Conservation (phyloP, 1,284 basidiomycete species). For the Boletellus deceptivus region DNA sequence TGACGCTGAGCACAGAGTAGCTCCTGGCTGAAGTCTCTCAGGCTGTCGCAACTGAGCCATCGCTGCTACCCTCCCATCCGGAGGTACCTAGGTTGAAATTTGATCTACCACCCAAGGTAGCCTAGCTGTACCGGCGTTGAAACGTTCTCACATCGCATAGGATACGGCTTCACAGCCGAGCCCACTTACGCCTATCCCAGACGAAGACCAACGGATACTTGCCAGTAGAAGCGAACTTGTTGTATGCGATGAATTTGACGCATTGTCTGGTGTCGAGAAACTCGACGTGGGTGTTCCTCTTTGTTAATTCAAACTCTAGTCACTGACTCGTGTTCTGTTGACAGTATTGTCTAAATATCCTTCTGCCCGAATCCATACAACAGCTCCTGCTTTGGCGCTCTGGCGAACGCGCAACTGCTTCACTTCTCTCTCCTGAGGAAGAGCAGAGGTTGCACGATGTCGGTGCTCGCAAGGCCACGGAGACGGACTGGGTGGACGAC, state of each 20-base stretch:
- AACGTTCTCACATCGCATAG: slow-evolving; percentile 12
- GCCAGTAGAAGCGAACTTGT: slow-evolving; percentile 22
- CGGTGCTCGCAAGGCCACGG: slow-evolving; percentile 45
- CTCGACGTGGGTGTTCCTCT: slow-evolving; percentile 45
- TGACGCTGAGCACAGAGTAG: slow-evolving; percentile 21
- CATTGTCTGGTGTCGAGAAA: slow-evolving; percentile 52
- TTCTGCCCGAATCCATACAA: slow-evolving; percentile 64
- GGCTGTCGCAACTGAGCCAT: slow-evolving; percentile 32
- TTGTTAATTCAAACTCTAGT: background rate
- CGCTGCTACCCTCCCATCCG: slow-evolving; percentile 25
- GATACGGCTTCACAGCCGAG: slow-evolving; percentile 20
- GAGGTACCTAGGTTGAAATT: slow-evolving; percentile 21
- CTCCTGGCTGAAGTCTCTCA: slow-evolving; percentile 32
- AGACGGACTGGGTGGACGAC: slow-evolving; percentile 67
- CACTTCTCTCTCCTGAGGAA: slow-evolving; percentile 48
- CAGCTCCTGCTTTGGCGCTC: slow-evolving; percentile 69
- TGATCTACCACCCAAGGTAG: slow-evolving; percentile 15
- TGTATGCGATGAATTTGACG: slow-evolving; percentile 50
- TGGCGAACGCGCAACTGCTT: slow-evolving; percentile 49
- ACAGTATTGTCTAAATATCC: slow-evolving; percentile 68
- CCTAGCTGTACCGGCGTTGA: background rate
- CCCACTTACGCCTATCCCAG: slow-evolving; percentile 23
- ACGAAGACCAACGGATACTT: slow-evolving; percentile 5
- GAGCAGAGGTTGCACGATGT: slow-evolving; percentile 53
- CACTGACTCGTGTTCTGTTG: background rate